These are phyloP conservation scores for Volvox carteri DNA, from an alignment of 163 green algal genomes.

Conservation along the genomic window DNA sequence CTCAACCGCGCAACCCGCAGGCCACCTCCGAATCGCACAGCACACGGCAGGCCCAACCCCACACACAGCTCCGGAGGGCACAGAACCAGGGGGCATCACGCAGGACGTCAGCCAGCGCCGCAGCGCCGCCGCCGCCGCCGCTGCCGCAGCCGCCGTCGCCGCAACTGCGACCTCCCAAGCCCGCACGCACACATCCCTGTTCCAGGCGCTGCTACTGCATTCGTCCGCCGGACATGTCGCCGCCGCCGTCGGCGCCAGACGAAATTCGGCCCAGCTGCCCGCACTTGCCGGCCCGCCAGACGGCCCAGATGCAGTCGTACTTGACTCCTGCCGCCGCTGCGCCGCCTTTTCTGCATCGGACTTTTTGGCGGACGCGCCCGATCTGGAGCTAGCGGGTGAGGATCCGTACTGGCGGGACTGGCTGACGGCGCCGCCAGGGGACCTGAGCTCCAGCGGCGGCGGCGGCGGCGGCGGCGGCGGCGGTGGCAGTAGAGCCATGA, in stretches of 20 bases:
- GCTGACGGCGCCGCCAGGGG: neutral
- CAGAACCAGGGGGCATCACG: no score
- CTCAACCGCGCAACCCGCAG: no score
- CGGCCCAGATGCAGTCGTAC: no score
- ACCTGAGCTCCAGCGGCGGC: neutral
- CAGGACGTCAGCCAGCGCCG: no score
- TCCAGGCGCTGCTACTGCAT: neutral
- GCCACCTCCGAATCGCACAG: no score
- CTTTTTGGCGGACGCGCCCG: neutral
- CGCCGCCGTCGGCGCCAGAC: no score
- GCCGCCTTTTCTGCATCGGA: conserved; percentile 29
- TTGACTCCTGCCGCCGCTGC: conserved; percentile 53
- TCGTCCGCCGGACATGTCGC: neutral
- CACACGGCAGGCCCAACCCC: no score
- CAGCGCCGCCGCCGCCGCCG: no score
- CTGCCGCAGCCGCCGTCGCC: neutral
- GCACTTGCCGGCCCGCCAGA: no score
- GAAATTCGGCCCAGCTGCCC: no score
- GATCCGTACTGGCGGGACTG: conserved; percentile 1
- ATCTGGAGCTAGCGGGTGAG: neutral
- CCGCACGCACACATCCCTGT: neutral
- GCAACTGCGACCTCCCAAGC: no score
- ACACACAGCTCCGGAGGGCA: no score
- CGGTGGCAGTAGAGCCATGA: neutral
- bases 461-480: neutral